A percentile compares a stretch with the other conserved stretches of the same genome.
These are phyloP conservation scores for Phytophthora idaei DNA, from an alignment of 352 stramenopile species.

Conservation along the genomic window DNA sequence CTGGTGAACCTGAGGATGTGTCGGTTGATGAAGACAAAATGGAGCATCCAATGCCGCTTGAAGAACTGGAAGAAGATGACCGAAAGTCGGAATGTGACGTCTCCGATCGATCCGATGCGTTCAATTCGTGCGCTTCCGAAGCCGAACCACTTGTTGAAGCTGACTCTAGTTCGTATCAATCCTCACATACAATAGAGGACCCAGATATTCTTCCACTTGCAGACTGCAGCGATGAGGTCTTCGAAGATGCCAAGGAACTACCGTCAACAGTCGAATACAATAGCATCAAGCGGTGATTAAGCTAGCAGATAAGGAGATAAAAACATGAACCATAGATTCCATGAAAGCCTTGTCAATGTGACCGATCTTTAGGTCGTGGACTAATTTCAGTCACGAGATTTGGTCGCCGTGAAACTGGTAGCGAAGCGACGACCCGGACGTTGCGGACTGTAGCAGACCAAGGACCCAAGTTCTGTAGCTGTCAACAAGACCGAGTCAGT, in stretches of 20 bases:
- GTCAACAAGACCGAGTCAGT: background rate
- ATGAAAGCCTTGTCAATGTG: too few species aligned
- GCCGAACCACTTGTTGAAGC: constrained; percentile 2
- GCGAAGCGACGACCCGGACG: background rate
- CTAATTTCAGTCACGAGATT: constrained; percentile 17
- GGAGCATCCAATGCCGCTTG: background rate
- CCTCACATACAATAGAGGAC: background rate
- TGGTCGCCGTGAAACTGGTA: background rate
- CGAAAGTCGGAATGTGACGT: constrained; percentile 23
- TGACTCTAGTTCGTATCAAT: background rate
- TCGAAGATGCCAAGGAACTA: constrained; percentile 21
- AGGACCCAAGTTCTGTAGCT: background rate
- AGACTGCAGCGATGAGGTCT: constrained; percentile 24
- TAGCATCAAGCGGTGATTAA: too few species aligned
- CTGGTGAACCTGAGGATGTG: background rate
- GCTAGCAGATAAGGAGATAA: background rate
- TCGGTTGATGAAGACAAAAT: background rate
- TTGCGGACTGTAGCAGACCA: background rate
- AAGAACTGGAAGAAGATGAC: constrained; percentile 3
- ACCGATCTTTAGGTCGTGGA: background rate
- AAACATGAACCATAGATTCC: background rate
- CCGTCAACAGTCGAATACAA: too few species aligned
- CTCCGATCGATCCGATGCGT: constrained; percentile 24
- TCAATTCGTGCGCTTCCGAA: constrained; percentile 34
- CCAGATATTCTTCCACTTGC: background rate